phyloP scores from a whole-genome alignment of 352 stramenopile species.

The Globisporangium spinosum region DNA sequence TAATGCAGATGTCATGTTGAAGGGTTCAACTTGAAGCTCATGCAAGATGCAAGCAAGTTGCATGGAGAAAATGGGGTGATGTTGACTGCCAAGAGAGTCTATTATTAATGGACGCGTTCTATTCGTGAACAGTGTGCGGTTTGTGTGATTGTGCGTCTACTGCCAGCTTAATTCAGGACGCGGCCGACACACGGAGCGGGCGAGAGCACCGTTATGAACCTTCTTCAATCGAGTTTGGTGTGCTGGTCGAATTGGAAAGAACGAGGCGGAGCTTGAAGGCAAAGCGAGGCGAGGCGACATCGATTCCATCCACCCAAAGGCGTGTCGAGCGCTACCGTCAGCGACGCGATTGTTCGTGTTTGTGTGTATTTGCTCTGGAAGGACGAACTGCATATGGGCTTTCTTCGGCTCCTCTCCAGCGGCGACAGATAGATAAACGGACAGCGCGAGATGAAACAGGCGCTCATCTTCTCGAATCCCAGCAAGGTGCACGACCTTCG shows the following conservation, averaged over 20 bases:
- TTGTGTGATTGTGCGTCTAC: neutral
- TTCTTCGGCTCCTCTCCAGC: neutral
- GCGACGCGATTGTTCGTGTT: neutral
- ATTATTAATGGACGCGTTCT: neutral
- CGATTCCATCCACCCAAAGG: neutral
- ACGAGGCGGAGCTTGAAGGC: neutral
- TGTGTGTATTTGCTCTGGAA: neutral
- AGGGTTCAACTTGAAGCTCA: neutral
- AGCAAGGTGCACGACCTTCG: conserved; percentile 18
- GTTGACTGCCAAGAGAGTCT: neutral
- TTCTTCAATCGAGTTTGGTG: neutral
- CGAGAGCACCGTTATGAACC: neutral
- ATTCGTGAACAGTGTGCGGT: neutral
- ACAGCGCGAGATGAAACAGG: conserved; percentile 12
- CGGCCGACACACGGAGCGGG: neutral
- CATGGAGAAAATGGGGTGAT: neutral
- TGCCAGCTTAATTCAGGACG: neutral
- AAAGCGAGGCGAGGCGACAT: neutral
- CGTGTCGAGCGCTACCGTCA: neutral
- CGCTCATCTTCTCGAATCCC: conserved; percentile 15
- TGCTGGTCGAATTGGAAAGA: conserved; percentile 1
- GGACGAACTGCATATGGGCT: conserved; percentile 2
- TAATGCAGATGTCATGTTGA: neutral
- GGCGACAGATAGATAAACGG: neutral
- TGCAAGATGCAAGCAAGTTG: neutral